These are phyloP conservation scores for Xylariaceae sp. DNA, from an alignment of 2,329 filamentous ascomycete species.

Conservation along the genomic window DNA sequence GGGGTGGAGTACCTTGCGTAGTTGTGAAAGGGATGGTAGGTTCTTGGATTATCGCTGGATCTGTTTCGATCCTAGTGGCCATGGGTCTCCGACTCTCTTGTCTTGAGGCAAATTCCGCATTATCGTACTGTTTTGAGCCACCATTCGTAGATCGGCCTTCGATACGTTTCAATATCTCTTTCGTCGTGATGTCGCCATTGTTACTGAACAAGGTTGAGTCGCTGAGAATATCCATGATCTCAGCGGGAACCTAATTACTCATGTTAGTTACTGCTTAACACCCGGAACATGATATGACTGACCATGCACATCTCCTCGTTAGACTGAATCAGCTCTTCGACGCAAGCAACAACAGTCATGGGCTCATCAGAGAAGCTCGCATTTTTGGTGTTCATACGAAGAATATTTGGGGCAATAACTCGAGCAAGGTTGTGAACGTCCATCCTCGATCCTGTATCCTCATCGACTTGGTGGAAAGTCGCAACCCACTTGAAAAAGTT, in stretches of 20 bases:
- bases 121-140: conserved; percentile 65
- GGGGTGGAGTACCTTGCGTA: conserved; percentile 56
- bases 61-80: conserved; percentile 79
- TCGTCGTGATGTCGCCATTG: conserved; percentile 88
- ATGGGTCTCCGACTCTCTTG: conserved; percentile 63
- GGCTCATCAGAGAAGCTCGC: conserved; percentile 81
- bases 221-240: conserved; percentile 83
- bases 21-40: conserved; percentile 52
- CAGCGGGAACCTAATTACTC: conserved; percentile 79
- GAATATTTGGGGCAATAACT: conserved; percentile 94
- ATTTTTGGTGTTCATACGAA: conserved; percentile 73
- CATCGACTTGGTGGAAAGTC: conserved; percentile 95
- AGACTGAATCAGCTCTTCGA: conserved; percentile 87
- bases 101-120: conserved; percentile 62
- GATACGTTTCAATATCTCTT: conserved; percentile 94
- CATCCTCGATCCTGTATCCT: conserved; percentile 98
- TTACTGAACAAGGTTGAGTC: conserved; percentile 84
- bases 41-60: conserved; percentile 73
- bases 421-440: conserved; percentile 97
- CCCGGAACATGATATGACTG: conserved; percentile 49
- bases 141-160: conserved; percentile 70
- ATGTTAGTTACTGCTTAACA: conserved; percentile 4
- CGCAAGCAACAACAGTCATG: conserved; percentile 91
- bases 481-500: conserved; percentile 97
- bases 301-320: conserved; percentile 99